Evolutionary conservation across 345 rosid genomes (phyloP), one percentile per base, ranked within the genome.

Genomic region (Crucihimalaya himalaica): DNA sequence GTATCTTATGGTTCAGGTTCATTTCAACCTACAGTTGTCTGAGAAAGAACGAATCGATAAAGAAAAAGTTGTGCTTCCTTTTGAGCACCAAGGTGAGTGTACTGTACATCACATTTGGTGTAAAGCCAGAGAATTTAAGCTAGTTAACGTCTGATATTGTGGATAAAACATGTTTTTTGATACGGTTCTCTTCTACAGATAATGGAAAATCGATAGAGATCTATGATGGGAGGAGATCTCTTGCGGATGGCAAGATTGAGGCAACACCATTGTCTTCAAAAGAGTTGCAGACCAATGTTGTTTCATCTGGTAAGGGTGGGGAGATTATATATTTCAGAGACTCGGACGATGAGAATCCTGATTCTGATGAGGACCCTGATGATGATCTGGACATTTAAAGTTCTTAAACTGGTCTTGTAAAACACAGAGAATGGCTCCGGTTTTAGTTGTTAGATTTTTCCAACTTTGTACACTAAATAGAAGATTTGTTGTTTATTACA

Each of bases 281-380:
- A 52, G 82, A 64, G 51, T 60, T 50, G 48, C 77, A 74, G 68
- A 84, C 68, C 3, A 70, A 68, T 27, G 83, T 77, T 23, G 20
- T 31, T n/a, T 78, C 80, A 57, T 40, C 80, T 5, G 81, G 84
- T 35, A 81, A 67, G 27, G 90, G 91, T 48, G 80, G 80, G 4
- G 91, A 95, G 83, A 92, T 88, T 60, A 87, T 90, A 78, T 95
- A 92, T 83, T 88, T 81, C 61, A 86, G 97, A 59, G 98, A 95
- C 79, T 95, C 99, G 5, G 98, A 95, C 67, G 99, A 92, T 78
- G 98, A 94, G 82, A 80, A 75, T 81, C 93, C 97, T 16, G 97
- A 94, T 82, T 94, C 98, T 9, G 98, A 91, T 46, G 98, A 94
- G 74, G 97, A 94, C 65, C 96, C 97, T 20, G 98, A 94, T 70